These are phyloP conservation scores for Metroxylon sagu DNA, from an alignment of 176 grass and related monocot species.

Conservation along the genomic window DNA sequence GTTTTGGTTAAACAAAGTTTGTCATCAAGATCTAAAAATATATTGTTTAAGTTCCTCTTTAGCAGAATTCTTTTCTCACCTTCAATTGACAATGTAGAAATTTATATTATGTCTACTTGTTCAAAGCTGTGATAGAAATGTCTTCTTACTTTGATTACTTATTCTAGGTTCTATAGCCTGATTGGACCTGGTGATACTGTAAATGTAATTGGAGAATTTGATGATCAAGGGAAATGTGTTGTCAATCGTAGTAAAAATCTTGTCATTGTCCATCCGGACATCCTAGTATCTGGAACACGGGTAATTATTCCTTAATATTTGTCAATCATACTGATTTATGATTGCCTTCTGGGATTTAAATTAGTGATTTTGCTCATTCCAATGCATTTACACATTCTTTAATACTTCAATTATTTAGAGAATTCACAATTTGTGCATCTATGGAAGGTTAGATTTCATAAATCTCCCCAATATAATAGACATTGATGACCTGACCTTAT, in stretches of 20 bases:
- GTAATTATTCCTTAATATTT: conserved; percentile 39
- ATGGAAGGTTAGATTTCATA: background rate
- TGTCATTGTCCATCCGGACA: conserved; percentile 75
- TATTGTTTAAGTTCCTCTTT: too few species aligned
- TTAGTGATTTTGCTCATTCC: too few species aligned
- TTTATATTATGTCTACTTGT: too few species aligned
- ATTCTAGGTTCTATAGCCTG: conserved; percentile 66
- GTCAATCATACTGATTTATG: background rate
- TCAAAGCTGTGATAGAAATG: background rate
- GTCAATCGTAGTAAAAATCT: conserved; percentile 66
- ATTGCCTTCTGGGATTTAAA: too few species aligned
- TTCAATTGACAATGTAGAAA: too few species aligned
- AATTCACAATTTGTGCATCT: too few species aligned
- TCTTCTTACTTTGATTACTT: background rate
- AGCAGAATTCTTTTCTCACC: too few species aligned
- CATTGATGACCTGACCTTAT: conserved; percentile 21
- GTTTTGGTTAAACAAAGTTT: too few species aligned
- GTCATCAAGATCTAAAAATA: too few species aligned
- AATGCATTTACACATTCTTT: too few species aligned
- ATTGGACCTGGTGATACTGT: conserved; percentile 73
- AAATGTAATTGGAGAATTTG: conserved; percentile 79
- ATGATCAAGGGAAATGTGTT: conserved; percentile 52
- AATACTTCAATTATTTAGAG: too few species aligned
- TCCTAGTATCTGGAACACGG: conserved; percentile 83
- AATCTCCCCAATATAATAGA: background rate